Percentiles rank a stretch among this genome's conserved stretches.
phyloP scores from a whole-genome alignment of 1,284 basidiomycete species.

The Ceratorhiza oryzae-sativae region DNA sequence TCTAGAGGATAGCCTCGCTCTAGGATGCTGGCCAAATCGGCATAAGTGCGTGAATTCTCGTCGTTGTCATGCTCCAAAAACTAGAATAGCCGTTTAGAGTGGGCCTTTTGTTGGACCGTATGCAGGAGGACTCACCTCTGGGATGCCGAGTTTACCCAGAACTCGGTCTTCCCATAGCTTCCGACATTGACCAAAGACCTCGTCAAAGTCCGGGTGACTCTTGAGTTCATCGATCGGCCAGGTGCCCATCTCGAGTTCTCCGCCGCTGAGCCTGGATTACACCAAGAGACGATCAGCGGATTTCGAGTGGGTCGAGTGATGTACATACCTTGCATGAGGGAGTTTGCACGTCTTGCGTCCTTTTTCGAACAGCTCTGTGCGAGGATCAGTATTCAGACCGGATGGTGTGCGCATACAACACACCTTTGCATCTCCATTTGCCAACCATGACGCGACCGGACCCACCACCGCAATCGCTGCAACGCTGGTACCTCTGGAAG shows the following conservation, averaged over 20 bases:
- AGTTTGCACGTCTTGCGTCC: conserved; percentile 42
- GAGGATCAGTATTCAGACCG: not conserved
- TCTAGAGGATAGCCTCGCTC: conserved; percentile 33
- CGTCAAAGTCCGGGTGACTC: conserved; percentile 29
- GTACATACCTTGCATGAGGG: conserved; percentile 35
- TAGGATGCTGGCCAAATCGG: conserved; percentile 30
- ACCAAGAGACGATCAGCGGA: not conserved
- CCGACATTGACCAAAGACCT: conserved; percentile 34
- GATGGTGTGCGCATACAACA: not conserved
- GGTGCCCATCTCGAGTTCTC: conserved; percentile 41
- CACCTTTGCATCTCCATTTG: conserved; percentile 43
- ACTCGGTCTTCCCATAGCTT: conserved; percentile 37
- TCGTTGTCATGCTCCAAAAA: conserved; percentile 36
- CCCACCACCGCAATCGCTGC: conserved; percentile 43
- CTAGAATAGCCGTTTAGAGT: conserved; percentile 9
- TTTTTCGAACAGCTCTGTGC: conserved; percentile 42
- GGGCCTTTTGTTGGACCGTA: not conserved
- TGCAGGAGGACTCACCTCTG: not conserved
- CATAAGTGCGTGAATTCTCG: conserved; percentile 32
- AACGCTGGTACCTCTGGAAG: conserved; percentile 42
- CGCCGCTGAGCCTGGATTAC: conserved; percentile 38
- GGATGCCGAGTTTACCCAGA: conserved; percentile 32
- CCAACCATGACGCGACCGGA: conserved; percentile 42
- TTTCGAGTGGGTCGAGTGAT: not conserved
- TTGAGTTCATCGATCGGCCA: conserved; percentile 40